phyloP scores from a whole-genome alignment of 2,329 filamentous ascomycete genomes.

The Colletotrichum shisoi region DNA sequence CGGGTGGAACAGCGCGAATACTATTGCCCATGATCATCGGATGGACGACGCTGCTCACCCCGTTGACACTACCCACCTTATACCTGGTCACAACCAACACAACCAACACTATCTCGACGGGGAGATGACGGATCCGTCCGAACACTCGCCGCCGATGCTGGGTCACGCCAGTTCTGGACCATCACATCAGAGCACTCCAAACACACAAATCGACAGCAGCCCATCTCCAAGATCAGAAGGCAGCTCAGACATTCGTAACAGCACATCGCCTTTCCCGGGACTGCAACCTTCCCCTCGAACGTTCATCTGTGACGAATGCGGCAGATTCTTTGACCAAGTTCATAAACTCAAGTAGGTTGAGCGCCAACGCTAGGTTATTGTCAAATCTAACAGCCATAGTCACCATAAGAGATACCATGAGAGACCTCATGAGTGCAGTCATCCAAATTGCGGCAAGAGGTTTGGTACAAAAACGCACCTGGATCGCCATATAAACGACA shows the following conservation, averaged over 20 bases:
- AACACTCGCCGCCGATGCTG: conserved; percentile 54
- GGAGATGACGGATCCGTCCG: conserved; percentile 48
- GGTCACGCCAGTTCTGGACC: conserved; percentile 52
- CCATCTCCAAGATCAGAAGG: conserved; percentile 53
- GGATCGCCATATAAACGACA: conserved; percentile 69
- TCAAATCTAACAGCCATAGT: conserved; percentile 47
- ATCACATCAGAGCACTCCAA: conserved; percentile 57
- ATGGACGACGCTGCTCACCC: conserved; percentile 20
- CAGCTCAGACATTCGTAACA: conserved; percentile 50
- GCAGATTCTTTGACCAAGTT: conserved; percentile 62
- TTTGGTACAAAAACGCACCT: conserved; percentile 70
- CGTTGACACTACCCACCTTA: conserved; percentile 30
- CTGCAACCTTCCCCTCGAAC: conserved; percentile 43
- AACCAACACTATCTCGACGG: conserved; percentile 35
- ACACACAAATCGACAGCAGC: conserved; percentile 54
- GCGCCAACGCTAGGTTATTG: conserved; percentile 1
- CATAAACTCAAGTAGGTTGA: conserved; percentile 65
- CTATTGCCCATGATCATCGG: conserved; percentile 6
- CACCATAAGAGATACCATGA: conserved; percentile 69
- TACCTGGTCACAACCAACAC: conserved; percentile 33
- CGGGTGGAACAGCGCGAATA: not conserved
- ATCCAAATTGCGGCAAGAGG: conserved; percentile 61
- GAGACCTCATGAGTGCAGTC: conserved; percentile 65
- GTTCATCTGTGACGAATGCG: conserved; percentile 54
- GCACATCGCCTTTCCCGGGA: conserved; percentile 47